Evolutionary conservation across 345 rosid species (phyloP).

Genomic region (Eucalyptus tenuipes): DNA sequence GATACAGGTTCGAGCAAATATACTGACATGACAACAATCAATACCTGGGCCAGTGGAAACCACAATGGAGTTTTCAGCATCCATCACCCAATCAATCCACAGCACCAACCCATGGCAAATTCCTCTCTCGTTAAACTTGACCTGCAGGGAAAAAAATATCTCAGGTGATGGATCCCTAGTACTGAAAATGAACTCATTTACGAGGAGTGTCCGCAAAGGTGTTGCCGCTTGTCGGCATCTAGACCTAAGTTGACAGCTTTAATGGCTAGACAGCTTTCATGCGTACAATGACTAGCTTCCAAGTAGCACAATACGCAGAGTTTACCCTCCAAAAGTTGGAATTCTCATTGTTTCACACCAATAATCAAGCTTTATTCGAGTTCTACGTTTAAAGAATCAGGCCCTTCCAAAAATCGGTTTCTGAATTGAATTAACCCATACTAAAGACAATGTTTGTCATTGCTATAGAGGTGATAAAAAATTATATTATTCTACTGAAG

Average conservation of each 20-base stretch:
- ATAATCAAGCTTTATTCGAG: not conserved
- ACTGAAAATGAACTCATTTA: not conserved
- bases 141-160: constrained; percentile 11
- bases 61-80: constrained; percentile 31
- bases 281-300: not conserved
- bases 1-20: not conserved
- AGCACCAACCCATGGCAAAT: constrained; percentile 77
- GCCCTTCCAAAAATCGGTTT: not conserved
- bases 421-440: not conserved
- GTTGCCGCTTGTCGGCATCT: not conserved
- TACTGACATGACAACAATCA: not conserved
- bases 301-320: not conserved
- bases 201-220: not conserved
- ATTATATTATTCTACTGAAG: not conserved
- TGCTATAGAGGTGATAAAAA: not conserved
- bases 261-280: not conserved
- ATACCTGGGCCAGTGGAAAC: constrained; percentile 77
- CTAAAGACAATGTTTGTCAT: not conserved
- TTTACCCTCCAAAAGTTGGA: not conserved
- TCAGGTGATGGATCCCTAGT: not conserved
- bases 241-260: not conserved
- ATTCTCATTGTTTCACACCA: not conserved
- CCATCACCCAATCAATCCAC: constrained; percentile 96
- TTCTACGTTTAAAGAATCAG: not conserved
- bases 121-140: constrained; percentile 48